Base-by-base conservation (phyloP, 192 early-diverging fungal genomes). In the Podila clonocystis region DNA sequence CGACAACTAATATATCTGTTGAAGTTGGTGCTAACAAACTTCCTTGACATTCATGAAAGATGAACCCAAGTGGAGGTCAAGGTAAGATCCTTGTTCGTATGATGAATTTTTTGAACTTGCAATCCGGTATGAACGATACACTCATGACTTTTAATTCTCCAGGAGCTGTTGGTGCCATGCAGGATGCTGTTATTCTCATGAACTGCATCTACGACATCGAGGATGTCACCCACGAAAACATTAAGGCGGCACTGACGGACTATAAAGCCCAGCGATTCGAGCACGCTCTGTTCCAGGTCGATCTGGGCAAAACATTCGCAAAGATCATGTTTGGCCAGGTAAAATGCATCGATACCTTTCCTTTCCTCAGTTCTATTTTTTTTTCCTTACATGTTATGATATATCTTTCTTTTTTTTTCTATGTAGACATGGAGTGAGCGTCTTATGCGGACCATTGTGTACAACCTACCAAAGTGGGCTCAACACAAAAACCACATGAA, bases 111-210 rank as follows among this genome's bases (percentile, higher is more conserved):
- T 41, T 13, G 12, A 13, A 36, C 7, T 13, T 31, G 31, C 41
- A 41, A 12, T 41, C 41, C 9, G 12, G 12, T 13, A 41, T 41
- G 41, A 3, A 41, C 9, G 41, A 41, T 12, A 41, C 41, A 41
- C 12, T 12, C 41, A 15, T 30, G 6, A 26, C 17, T 15, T 34
- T 62, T 12, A 0, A 31, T 15, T 22, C n/a, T 19, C 0, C 34
- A 68, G 67, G 68, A 38, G 69, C 69, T 11, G 69, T 71, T 28
- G 38, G 62, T 63, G 69, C 69, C n/a, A 71, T 71, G 69, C 69
- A 71, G 24, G 69, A 71, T 57, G 69, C 69, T 22, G 69, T 71
- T 9, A 63, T 49, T 0, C 62, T 71, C 9, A 61, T 61, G 5
- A 71, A 71, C 12, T 71, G 69, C 50, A 36, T 71, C 4, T 71